A percentile compares a stretch with the other conserved stretches of the same genome.
These are phyloP conservation scores for Pinus albicaulis DNA, from an alignment of 75 land plant genomes.

Conservation along the genomic window DNA sequence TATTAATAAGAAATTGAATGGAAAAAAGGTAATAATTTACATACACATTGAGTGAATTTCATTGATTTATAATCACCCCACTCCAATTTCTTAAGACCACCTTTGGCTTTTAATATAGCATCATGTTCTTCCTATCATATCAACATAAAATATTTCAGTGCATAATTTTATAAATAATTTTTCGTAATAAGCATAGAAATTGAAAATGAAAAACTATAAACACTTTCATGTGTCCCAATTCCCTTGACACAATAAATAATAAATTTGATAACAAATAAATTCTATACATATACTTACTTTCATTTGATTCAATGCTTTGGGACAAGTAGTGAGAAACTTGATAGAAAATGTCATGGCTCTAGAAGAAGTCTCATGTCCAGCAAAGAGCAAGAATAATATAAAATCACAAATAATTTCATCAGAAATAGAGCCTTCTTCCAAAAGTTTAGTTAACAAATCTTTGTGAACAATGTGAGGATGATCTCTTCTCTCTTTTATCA, in stretches of 20 bases:
- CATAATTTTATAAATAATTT: too few relatives aligned
- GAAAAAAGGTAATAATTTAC: neutral
- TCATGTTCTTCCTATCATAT: neutral
- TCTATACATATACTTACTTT: too few relatives aligned
- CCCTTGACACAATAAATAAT: neutral
- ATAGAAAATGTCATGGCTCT: slow-evolving; percentile 10
- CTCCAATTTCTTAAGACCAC: neutral
- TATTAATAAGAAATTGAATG: too few relatives aligned
- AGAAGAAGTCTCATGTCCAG: slow-evolving; percentile 15
- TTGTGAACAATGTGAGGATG: neutral
- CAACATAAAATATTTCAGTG: neutral
- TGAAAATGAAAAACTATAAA: neutral
- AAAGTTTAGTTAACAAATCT: slow-evolving; percentile 7
- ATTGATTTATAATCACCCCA: neutral
- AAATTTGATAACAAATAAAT: too few relatives aligned
- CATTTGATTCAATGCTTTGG: neutral
- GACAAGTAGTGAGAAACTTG: slow-evolving; percentile 11
- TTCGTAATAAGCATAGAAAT: too few relatives aligned
- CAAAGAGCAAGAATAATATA: slow-evolving; percentile 6
- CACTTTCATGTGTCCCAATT: neutral
- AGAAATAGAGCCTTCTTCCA: neutral
- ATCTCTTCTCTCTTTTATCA: neutral
- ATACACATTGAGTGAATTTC: neutral
- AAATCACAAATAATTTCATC: neutral
- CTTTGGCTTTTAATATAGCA: neutral